phyloP scores from a whole-genome alignment of 495 filamentous ascomycete species.

The Terfezia claveryi region DNA sequence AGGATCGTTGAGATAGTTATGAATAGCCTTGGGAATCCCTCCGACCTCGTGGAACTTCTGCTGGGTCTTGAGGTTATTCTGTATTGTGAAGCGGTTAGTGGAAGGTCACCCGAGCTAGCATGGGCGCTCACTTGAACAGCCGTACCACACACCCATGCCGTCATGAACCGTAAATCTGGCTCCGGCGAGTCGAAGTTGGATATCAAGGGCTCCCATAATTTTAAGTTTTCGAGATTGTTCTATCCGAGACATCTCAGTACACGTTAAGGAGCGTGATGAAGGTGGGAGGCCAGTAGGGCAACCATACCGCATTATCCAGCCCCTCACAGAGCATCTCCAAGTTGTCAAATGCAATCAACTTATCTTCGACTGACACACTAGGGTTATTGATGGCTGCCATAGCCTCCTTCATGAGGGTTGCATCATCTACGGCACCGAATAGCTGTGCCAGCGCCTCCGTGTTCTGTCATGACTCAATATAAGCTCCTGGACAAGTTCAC shows the following conservation, averaged over 20 bases:
- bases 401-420: slow-evolving; percentile 65
- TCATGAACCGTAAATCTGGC: slow-evolving; percentile 48
- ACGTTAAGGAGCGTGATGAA: no score
- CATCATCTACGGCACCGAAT: slow-evolving; percentile 61
- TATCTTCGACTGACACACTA: slow-evolving; percentile 44
- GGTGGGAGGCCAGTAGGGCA: no score
- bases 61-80: slow-evolving; percentile 77
- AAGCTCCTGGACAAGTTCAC: not conserved
- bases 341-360: slow-evolving; percentile 81
- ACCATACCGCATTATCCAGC: slow-evolving; percentile 54
- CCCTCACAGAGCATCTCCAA: slow-evolving; percentile 79
- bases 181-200: slow-evolving; percentile 43
- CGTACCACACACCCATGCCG: slow-evolving; percentile 81
- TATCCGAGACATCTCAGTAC: not conserved
- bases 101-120: not conserved
- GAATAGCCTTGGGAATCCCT: slow-evolving; percentile 44
- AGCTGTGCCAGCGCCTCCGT: slow-evolving; percentile 46
- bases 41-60: slow-evolving; percentile 50
- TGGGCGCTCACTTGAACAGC: slow-evolving; percentile 32
- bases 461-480: slow-evolving; percentile 16
- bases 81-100: slow-evolving; percentile 12
- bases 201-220: slow-evolving; percentile 63
- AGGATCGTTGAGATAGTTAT: slow-evolving; percentile 35
- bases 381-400: slow-evolving; percentile 51
- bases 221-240: slow-evolving; percentile 60